Conservation (phyloP, 257 asterid genomes). For the Solanum verrucosum region DNA sequence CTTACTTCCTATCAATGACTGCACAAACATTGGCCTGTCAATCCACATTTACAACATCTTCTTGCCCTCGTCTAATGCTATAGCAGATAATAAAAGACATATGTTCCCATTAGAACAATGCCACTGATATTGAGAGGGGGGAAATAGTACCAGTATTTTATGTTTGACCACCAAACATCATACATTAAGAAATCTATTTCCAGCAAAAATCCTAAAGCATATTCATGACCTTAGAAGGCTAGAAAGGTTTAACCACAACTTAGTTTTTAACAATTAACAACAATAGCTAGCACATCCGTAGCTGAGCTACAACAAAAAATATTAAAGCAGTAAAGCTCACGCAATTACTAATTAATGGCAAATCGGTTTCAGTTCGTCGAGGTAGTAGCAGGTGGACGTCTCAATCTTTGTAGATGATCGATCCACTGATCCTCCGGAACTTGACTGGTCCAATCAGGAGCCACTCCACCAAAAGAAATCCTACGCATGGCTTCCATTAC, state of each 20-base stretch:
- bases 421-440: slow-evolving; percentile 75
- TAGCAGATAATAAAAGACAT: background rate
- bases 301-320: background rate
- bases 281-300: background rate
- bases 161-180: background rate
- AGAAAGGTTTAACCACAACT: background rate
- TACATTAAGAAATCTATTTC: background rate
- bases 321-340: background rate
- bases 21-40: background rate
- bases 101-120: background rate
- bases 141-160: background rate
- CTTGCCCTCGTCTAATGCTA: background rate
- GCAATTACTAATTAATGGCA: background rate
- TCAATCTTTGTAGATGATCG: slow-evolving; percentile 32
- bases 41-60: background rate
- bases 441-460: slow-evolving; percentile 69
- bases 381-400: slow-evolving; percentile 21
- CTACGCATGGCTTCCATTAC: slow-evolving; percentile 80
- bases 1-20: background rate
- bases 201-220: background rate
- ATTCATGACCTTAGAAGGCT: background rate
- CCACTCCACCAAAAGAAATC: slow-evolving; percentile 49
- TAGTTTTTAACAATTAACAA: background rate
- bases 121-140: background rate
- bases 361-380: background rate